Base-by-base conservation (phyloP, 2,329 filamentous ascomycete species). In the Pseudopyricularia cyperi region DNA sequence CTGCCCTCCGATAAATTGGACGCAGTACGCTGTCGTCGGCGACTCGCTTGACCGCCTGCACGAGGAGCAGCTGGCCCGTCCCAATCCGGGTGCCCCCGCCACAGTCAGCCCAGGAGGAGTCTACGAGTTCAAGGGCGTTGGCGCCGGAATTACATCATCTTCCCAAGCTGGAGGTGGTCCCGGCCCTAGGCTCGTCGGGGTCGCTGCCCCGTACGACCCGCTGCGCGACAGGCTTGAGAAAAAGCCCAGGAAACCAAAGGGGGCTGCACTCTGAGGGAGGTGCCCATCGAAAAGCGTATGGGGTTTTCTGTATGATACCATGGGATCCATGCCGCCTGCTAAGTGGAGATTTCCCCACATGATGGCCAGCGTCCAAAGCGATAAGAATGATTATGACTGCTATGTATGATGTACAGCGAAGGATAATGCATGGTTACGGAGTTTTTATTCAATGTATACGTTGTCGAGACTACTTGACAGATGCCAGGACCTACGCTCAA, bases 1-100 rank as follows among this genome's bases (percentile, higher is more conserved):
- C 39, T 89, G 84, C 69, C 91, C 91, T 8, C 85, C 88, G 8
- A 83, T 97, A 62, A 95, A 96, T 70, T 97, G 91, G 91, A 80
- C 83, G 12, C 90, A 95, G 63, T 97, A 97, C 66, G 87, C 88
- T 59, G 76, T 96, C n/a, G 82, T 93, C 3, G 90, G 89, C 48
- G 84, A 87, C 54, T 80, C 87, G 1, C 73, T 96, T 34, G 89
- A 96, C 66, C 86, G 82, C 63, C 72, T 96, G 56, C 90, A 96
- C 64, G 77, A 81, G 50, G 87, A 95, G 62, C 89, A 96, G 68
- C 69, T 82, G 51, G 68, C 71, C 48, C 76, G 79, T 52, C 89
- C 89, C 1, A 69, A 68, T 8, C 72, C 75, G 39, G 80, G 80
- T 1, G 74, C 73, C 58, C 24, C 49, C 4, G 28, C 61, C 7